A percentile compares a stretch with the other conserved stretches of the same genome.
Conservation (phyloP, 1,139 yeast species). For the Pneumocystis oryctolagi region DNA sequence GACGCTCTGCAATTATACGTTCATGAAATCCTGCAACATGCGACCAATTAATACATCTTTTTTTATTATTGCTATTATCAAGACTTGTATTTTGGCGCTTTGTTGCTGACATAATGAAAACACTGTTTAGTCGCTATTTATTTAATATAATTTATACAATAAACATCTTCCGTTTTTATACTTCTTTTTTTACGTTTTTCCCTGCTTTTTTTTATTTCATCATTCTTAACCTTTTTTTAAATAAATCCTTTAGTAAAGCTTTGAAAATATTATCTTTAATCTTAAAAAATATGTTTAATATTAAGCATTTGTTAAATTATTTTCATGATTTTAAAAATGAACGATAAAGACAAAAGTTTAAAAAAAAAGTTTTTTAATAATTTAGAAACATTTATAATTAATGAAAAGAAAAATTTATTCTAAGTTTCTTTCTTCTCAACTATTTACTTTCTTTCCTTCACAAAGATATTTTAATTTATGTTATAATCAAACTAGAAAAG, state of each 20-base stretch:
- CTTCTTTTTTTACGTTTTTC: background rate
- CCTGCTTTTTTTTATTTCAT: background rate
- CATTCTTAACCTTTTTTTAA: background rate
- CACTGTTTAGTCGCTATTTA: background rate
- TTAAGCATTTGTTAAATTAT: background rate
- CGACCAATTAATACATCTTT: background rate
- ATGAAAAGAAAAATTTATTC: slow-evolving; percentile 10
- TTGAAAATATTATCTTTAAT: background rate
- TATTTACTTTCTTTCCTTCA: background rate
- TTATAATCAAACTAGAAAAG: background rate
- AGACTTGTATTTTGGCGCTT: background rate
- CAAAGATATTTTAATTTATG: background rate
- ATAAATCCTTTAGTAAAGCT: background rate
- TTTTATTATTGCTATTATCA: background rate
- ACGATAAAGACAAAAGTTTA: background rate
- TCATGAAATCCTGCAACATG: background rate
- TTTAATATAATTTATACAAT: background rate
- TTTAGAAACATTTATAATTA: slow-evolving; percentile 1
- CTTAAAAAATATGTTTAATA: background rate
- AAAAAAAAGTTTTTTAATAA: background rate
- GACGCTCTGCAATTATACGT: slow-evolving; percentile 13
- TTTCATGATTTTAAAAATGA: background rate
- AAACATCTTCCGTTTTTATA: background rate
- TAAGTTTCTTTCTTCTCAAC: background rate
- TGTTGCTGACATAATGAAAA: background rate